Base-by-base conservation (phyloP, 169 alveolate genomes). In the Plasmodium coatneyi region DNA sequence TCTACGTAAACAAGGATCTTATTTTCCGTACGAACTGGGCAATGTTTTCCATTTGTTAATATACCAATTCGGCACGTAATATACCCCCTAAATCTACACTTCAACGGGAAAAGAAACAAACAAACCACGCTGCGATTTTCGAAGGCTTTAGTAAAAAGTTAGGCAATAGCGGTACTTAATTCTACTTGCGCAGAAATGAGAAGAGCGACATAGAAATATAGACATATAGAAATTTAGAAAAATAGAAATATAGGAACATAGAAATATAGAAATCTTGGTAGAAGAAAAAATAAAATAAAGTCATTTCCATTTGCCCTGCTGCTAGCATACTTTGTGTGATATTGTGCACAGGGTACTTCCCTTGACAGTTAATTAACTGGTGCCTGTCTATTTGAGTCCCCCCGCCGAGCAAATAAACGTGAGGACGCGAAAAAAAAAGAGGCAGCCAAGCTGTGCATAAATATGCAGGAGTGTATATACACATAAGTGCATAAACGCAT, bases 351-450 rank as follows among this genome's bases (percentile, higher is more conserved):
- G 14, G 54, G 32, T 5, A 60, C 32, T 19, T 60, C 32, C 32
- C 74, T 60, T 60, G 16, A 60, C 14, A 34, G 74, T 43, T 80
- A 39, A 19, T 39, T 25, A 43, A 12, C 30, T 28, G 56, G 72
- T 1, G 16, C 56, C 46, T 80, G 84, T 80, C 84, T 80, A 80
- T 54, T 80, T 80, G 34, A 7, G 84, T 25, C 28, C 56, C 25
- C 74, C 30, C 10, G 2, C 32, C 43, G 16, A 80, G 32, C 16
- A 80, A 16, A 9, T 16, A 41, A 80, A 16, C 25, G 19, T 46
- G 14, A 30, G 49, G 74, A 19, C 74, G 7, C 32, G 14, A 14
- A 43, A 43, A 60, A 54, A 25, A 60, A 60, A 19, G 3, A 80
- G 36, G 49, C 36, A 46, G 12, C 89, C 56, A n/a, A 81, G 34